phyloP scores from a whole-genome alignment of 495 filamentous ascomycete genomes.

The Copromyces sp. region DNA sequence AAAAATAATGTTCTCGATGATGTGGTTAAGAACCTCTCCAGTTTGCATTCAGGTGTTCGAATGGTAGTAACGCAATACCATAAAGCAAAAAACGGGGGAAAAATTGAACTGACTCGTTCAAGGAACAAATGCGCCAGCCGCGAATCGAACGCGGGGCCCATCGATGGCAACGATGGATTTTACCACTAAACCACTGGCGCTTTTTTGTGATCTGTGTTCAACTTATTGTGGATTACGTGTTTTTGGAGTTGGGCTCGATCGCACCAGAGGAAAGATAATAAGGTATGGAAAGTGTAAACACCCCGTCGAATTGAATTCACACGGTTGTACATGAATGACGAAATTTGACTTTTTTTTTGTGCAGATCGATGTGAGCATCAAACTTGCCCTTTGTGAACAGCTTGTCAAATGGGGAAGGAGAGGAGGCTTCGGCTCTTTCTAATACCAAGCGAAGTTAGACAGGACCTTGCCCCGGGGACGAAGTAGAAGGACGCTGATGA shows the following conservation, averaged over 20 bases:
- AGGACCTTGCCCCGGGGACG: background rate
- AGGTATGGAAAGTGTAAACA: background rate
- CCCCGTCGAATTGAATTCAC: background rate
- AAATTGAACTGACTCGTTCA: background rate
- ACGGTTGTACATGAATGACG: background rate
- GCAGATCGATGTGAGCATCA: background rate
- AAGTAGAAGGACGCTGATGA: background rate
- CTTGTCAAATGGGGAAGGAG: background rate
- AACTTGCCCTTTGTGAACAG: background rate
- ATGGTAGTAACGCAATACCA: background rate
- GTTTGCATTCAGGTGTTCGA: background rate
- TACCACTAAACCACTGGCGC: conserved; percentile 40
- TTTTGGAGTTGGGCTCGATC: background rate
- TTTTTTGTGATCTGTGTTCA: background rate
- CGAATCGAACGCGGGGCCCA: conserved; percentile 44
- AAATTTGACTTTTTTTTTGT: background rate
- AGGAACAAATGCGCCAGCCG: conserved; percentile 30
- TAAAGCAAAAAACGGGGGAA: background rate
- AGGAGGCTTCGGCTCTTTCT: background rate
- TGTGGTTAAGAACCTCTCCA: background rate
- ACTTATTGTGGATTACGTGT: background rate
- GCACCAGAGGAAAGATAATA: background rate
- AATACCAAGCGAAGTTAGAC: background rate
- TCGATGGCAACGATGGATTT: conserved; percentile 46
- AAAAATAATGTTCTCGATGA: background rate